Percentiles rank a stretch among this genome's conserved stretches.
Evolutionary conservation across 768 basidiomycete species (phyloP).

Genomic region (Russula sp.): DNA sequence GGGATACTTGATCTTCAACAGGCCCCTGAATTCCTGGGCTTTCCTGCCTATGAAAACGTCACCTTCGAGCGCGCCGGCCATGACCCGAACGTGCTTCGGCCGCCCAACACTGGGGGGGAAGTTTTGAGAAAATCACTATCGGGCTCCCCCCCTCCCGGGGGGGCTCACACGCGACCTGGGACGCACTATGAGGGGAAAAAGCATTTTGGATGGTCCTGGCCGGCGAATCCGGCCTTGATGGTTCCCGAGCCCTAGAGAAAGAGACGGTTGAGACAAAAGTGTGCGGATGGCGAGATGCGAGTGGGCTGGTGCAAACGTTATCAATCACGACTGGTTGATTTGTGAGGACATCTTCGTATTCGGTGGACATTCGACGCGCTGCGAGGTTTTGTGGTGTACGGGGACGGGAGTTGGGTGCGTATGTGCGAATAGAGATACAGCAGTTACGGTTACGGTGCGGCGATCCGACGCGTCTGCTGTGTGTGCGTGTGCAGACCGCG

Average conservation of each 20-base stretch:
- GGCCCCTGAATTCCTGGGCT: slow-evolving; percentile 92
- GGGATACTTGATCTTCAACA: slow-evolving; percentile 97
- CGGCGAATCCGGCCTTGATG: slow-evolving; percentile 98
- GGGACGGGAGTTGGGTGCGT: background rate
- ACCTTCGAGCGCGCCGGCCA: slow-evolving; percentile 95
- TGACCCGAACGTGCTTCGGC: slow-evolving; percentile 95
- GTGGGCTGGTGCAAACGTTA: slow-evolving; percentile 57
- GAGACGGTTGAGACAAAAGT: slow-evolving; percentile 24
- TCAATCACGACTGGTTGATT: slow-evolving; percentile 99
- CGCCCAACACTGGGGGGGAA: slow-evolving; percentile 67
- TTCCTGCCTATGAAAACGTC: slow-evolving; percentile 93
- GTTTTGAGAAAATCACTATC: background rate
- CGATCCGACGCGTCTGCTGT: background rate
- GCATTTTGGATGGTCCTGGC: slow-evolving; percentile 98
- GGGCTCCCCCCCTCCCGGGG: background rate
- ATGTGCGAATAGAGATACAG: background rate
- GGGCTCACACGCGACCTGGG: slow-evolving; percentile 17
- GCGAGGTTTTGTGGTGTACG: background rate
- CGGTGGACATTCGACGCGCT: slow-evolving; percentile 54
- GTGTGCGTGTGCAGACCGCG: no score
- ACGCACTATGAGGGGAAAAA: slow-evolving; percentile 98
- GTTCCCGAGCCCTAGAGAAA: slow-evolving; percentile 85
- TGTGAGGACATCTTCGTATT: slow-evolving; percentile 90
- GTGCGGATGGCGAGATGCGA: slow-evolving; percentile 10
- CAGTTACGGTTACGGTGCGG: background rate